A percentile compares a stretch with the other conserved stretches of the same genome.
Evolutionary conservation across 495 filamentous ascomycete species (phyloP).

Genomic region (Aspergillus cristatus): DNA sequence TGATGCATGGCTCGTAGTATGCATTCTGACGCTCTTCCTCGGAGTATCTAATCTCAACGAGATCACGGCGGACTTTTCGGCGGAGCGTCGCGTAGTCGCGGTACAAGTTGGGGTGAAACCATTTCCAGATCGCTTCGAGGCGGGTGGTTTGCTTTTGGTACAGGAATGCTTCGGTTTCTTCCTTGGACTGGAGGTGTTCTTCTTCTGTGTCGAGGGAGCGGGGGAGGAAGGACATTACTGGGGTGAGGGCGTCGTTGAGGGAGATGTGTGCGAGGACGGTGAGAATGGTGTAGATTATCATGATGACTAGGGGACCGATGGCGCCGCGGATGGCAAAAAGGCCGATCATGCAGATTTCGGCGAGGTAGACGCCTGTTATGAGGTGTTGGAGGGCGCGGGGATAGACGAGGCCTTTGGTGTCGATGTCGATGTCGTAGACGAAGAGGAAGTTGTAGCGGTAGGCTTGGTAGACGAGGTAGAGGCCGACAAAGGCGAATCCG

Average conservation of each 20-base stretch:
- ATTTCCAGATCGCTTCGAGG: conserved; percentile 44
- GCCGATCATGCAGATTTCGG: conserved; percentile 76
- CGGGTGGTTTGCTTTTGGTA: conserved; percentile 11
- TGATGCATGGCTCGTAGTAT: conserved; percentile 61
- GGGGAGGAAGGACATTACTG: conserved; percentile 68
- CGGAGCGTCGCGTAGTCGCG: conserved; percentile 60
- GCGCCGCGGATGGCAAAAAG: conserved; percentile 65
- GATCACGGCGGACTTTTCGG: conserved; percentile 54
- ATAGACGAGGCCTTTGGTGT: conserved; percentile 85
- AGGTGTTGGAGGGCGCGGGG: conserved; percentile 80
- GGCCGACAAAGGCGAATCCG: conserved; percentile 69
- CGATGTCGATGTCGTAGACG: conserved; percentile 69
- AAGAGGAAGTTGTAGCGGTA: conserved; percentile 92
- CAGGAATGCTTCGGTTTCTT: conserved; percentile 20
- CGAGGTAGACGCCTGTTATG: conserved; percentile 74
- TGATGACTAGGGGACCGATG: conserved; percentile 66
- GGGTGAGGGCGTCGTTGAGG: conserved; percentile 63
- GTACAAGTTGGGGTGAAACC: conserved; percentile 70
- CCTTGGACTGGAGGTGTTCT: conserved; percentile 27
- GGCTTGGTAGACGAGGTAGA: conserved; percentile 75
- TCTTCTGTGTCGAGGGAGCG: conserved; percentile 42
- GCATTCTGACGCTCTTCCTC: conserved; percentile 47
- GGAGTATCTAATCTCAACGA: conserved; percentile 43
- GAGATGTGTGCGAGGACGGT: conserved; percentile 70
- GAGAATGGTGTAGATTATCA: conserved; percentile 67